Evolutionary conservation across 768 basidiomycete genomes (phyloP), one percentile per base, ranked within the genome.

Genomic region (Xanthoconium purpureum): DNA sequence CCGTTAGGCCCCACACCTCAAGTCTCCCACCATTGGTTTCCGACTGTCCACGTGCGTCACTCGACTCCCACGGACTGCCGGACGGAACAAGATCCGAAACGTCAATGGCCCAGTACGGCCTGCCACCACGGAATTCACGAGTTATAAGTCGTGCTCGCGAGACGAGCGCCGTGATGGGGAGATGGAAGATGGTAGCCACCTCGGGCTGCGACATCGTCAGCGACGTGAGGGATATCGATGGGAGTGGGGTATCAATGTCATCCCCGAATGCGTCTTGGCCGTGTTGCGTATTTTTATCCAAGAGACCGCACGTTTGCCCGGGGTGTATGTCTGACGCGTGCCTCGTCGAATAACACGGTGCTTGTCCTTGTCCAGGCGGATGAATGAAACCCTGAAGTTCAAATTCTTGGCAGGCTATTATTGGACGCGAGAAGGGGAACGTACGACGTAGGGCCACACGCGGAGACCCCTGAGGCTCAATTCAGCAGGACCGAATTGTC

Each of bases 1-100:
- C 91, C 20, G 91, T 91, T 65, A 92, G 71, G 0, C 91, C 89
- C 88, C 90, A 92, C 29, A 91, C 82, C 64, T 91, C 87, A 15
- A 90, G 69, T 55, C 75, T 74, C 12, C 77, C 80, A 46, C 74
- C 71, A 39, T 67, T 77, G 42, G 78, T 71, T 57, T 80, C 76
- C 49, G 78, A 76, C 50, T 71, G 67, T 38, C 71, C 66, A 39
- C 65, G 65, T 51, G 67, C 66, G 59, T 76, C 72, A 48, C 63
- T 73, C 0, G 62, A 56, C 42, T 64, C 65, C 68, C 72, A 69
- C 20, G 66, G 66, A 38, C 63, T 66, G 30, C 66, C 71, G 20
- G 58, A 58, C 20, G 60, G 63, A 29, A 60, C 56, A 49, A 89
- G 71, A 64, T 90, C 87, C 20, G 84, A 82, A 1, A 89, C 87